Conservation (phyloP, 345 rosid genomes). For the Eucalyptus pumila region DNA sequence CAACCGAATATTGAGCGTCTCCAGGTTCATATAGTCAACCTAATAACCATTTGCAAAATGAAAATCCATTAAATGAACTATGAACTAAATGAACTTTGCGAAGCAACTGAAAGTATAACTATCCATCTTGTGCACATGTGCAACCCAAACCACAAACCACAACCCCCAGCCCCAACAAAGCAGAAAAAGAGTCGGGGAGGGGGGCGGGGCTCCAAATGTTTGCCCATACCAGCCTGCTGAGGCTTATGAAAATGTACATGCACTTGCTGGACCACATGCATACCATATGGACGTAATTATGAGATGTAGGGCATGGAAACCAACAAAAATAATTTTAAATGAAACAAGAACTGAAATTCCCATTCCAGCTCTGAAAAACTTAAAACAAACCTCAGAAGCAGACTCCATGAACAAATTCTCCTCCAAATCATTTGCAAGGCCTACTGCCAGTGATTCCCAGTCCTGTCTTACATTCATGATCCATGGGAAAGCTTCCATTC, state of each 20-base stretch:
- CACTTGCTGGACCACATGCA: not conserved
- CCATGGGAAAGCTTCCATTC: not conserved
- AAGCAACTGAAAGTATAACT: not conserved
- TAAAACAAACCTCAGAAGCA: not conserved
- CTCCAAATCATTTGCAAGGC: not conserved
- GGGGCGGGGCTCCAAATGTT: not conserved
- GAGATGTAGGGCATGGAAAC: not conserved
- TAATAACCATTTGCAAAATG: not conserved
- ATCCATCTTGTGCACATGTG: not conserved
- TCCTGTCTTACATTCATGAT: not conserved
- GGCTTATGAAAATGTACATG: not conserved
- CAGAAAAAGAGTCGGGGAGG: not conserved
- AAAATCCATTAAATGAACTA: not conserved
- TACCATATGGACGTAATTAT: not conserved
- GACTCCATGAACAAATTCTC: not conserved
- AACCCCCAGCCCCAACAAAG: not conserved
- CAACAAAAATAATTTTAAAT: not conserved
- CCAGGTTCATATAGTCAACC: conserved; percentile 12
- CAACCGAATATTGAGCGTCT: not conserved
- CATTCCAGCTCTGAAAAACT: not conserved
- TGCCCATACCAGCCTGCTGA: not conserved
- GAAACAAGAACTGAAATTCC: not conserved
- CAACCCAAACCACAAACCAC: not conserved
- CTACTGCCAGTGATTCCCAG: not conserved
- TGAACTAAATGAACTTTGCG: not conserved